Conservation (phyloP, 345 rosid genomes). For the Zanthoxylum bungeanum region DNA sequence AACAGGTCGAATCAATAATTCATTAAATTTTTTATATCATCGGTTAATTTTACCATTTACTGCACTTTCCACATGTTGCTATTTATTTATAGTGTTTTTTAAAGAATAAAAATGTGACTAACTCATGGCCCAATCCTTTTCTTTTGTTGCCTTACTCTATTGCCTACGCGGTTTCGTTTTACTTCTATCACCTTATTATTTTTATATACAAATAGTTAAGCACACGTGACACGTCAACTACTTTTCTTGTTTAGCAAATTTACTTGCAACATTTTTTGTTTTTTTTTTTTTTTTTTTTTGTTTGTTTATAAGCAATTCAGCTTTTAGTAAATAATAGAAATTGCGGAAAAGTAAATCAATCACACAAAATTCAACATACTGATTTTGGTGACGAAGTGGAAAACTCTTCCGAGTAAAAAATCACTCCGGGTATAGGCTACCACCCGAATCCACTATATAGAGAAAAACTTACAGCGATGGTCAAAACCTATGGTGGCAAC, state of each 20-base stretch:
- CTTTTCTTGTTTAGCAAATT: background rate
- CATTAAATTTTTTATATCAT: no score
- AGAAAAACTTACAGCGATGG: no score
- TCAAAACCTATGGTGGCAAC: no score
- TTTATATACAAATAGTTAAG: background rate
- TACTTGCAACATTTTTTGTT: background rate
- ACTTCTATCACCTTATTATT: background rate
- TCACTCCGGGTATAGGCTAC: no score
- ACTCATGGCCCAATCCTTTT: background rate
- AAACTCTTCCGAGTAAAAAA: no score
- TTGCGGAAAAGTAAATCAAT: no score
- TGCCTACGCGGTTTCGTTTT: constrained; percentile 15
- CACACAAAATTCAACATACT: no score
- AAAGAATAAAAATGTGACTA: background rate
- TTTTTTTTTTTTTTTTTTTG: background rate
- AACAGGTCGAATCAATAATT: no score
- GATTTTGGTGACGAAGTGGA: no score
- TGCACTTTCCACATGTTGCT: background rate
- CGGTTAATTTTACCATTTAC: background rate
- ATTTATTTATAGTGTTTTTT: no score
- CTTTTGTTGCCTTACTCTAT: background rate
- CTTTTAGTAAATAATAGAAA: no score
- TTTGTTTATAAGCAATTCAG: background rate
- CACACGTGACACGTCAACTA: background rate
- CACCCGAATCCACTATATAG: no score